These are phyloP conservation scores for Boechera stricta DNA, from an alignment of 345 rosid genomes.

Conservation along the genomic window DNA sequence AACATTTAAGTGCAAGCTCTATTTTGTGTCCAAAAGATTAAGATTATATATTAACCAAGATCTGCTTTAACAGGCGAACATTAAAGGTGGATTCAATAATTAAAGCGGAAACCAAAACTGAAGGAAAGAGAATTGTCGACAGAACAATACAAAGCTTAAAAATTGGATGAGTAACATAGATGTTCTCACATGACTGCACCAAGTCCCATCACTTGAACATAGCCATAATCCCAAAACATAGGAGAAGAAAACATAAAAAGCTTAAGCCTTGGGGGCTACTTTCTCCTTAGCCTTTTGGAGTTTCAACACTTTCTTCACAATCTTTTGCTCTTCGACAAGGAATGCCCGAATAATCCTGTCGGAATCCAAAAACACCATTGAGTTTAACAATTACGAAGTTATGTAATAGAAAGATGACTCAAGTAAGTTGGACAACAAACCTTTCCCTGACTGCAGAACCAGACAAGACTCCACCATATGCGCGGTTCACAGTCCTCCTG, in stretches of 20 bases:
- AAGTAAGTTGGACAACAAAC: slow-evolving; percentile 41
- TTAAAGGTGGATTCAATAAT: slow-evolving; percentile 1
- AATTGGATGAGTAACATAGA: slow-evolving; percentile 20
- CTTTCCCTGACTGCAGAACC: slow-evolving; percentile 75
- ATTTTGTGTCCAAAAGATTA: not conserved
- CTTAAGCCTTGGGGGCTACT: slow-evolving; percentile 38
- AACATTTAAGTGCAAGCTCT: not conserved
- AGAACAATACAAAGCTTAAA: slow-evolving; percentile 18
- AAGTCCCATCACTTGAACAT: slow-evolving; percentile 20
- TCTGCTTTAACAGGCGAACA: not conserved
- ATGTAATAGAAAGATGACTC: not conserved
- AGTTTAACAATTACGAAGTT: not conserved
- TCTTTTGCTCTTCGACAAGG: slow-evolving; percentile 80
- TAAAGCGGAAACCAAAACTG: slow-evolving; percentile 28
- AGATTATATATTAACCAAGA: not conserved
- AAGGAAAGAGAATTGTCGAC: slow-evolving; percentile 19
- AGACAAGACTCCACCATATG: slow-evolving; percentile 79
- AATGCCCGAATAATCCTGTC: slow-evolving; percentile 72
- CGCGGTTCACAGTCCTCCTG: slow-evolving; percentile 62
- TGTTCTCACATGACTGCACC: slow-evolving; percentile 17
- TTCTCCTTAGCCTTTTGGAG: slow-evolving; percentile 71
- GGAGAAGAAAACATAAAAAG: not conserved
- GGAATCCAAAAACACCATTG: slow-evolving; percentile 4
- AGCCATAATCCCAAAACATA: slow-evolving; percentile 19
- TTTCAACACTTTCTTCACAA: slow-evolving; percentile 73